phyloP scores from a whole-genome alignment of 345 rosid species.

The Eucalyptus viminalis region DNA sequence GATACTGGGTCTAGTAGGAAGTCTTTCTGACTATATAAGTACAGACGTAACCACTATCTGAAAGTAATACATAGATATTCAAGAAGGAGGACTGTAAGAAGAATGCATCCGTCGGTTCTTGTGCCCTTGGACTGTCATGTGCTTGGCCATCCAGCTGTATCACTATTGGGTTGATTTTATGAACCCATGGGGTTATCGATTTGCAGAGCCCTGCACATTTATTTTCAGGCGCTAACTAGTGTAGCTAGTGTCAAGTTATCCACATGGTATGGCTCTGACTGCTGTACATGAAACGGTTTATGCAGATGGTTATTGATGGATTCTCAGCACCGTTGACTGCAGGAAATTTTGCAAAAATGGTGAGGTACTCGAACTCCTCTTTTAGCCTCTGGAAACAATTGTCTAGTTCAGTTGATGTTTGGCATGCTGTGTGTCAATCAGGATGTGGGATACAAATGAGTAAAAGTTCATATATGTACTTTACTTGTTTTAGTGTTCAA shows the following conservation, averaged over 20 bases:
- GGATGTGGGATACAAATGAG: not conserved
- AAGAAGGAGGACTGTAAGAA: not conserved
- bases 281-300: not conserved
- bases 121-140: not conserved
- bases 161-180: not conserved
- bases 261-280: not conserved
- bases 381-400: not conserved
- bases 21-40: not conserved
- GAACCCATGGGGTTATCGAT: not conserved
- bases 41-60: not conserved
- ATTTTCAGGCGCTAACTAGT: not conserved
- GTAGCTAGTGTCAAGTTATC: not conserved
- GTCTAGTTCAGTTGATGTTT: not conserved
- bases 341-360: conserved; percentile 88
- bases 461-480: not conserved
- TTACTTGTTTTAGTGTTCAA: not conserved
- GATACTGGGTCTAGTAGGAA: not conserved
- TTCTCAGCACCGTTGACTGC: conserved; percentile 87
- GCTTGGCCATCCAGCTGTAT: not conserved
- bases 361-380: conserved; percentile 64
- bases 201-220: not conserved
- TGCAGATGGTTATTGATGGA: conserved; percentile 76
- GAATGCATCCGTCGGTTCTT: not conserved
- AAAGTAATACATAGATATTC: not conserved
- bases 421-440: not conserved